phyloP scores from a whole-genome alignment of 768 basidiomycete species.

The Chalciporus piperatus region DNA sequence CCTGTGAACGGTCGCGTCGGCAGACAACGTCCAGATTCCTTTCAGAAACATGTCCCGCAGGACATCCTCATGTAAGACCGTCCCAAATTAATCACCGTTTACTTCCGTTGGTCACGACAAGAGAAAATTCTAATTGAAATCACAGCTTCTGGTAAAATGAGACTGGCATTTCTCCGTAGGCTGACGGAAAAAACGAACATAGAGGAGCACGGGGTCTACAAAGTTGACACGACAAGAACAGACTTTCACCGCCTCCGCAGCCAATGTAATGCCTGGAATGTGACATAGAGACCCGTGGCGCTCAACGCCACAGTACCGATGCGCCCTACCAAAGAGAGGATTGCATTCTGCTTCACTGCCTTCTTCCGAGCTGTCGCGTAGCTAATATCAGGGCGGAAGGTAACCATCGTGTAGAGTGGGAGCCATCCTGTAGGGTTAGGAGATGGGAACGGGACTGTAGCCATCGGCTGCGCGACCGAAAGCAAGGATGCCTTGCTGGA shows the following conservation, averaged over 20 bases:
- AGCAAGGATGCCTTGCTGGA: slow-evolving; percentile 46
- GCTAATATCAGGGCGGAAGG: slow-evolving; percentile 93
- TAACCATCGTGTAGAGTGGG: slow-evolving; percentile 95
- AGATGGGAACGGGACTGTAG: slow-evolving; percentile 57
- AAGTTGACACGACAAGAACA: slow-evolving; percentile 23
- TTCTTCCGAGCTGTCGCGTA: slow-evolving; percentile 78
- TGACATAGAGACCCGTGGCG: slow-evolving; percentile 39
- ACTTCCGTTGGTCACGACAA: slow-evolving; percentile 19
- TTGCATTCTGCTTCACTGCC: slow-evolving; percentile 63
- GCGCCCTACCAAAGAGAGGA: slow-evolving; percentile 54
- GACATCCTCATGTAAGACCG: slow-evolving; percentile 32
- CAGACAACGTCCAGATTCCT: slow-evolving; percentile 15
- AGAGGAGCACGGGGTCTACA: slow-evolving; percentile 32
- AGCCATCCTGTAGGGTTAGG: slow-evolving; percentile 75
- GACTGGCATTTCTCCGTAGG: slow-evolving; percentile 20
- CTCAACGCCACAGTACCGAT: slow-evolving; percentile 44
- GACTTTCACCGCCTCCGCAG: slow-evolving; percentile 17
- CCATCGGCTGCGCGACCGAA: slow-evolving; percentile 44
- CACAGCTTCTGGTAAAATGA: slow-evolving; percentile 17
- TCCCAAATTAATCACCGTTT: slow-evolving; percentile 36
- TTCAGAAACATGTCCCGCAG: slow-evolving; percentile 27
- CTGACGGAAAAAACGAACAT: slow-evolving; percentile 25
- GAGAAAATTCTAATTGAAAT: slow-evolving; percentile 21
- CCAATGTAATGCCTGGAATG: slow-evolving; percentile 20
- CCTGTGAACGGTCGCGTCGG: slow-evolving; percentile 28